A percentile compares a stretch with the other conserved stretches of the same genome.
Conservation (phyloP, 306 rosid genomes). For the Cicer judaicum region DNA sequence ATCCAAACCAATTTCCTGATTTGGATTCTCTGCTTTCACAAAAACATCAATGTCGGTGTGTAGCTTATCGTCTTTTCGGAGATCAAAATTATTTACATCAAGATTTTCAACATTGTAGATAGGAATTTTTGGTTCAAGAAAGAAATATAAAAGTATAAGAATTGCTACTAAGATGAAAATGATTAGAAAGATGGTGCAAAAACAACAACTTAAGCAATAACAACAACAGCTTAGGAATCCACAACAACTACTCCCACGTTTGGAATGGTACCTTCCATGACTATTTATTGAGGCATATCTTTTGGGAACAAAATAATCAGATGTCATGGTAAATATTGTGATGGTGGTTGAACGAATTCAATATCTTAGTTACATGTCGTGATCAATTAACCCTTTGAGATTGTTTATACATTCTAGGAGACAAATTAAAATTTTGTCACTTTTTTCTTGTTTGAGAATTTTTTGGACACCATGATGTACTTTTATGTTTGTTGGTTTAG, state of each 20-base stretch:
- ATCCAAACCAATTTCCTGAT: conserved; percentile 43
- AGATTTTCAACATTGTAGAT: conserved; percentile 45
- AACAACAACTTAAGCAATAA: neutral
- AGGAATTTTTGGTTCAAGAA: conserved; percentile 49
- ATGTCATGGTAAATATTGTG: conserved; percentile 23
- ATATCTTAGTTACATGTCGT: neutral
- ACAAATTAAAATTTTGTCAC: neutral
- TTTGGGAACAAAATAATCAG: conserved; percentile 2
- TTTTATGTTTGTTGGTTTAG: conserved; percentile 9
- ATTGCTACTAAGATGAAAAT: conserved; percentile 8
- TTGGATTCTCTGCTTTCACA: conserved; percentile 58
- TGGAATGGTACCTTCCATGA: neutral
- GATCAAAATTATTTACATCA: conserved; percentile 37
- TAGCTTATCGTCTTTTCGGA: conserved; percentile 32
- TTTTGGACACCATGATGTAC: neutral
- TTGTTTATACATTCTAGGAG: neutral
- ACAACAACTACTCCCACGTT: neutral
- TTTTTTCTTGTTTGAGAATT: neutral
- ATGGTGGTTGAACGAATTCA: neutral
- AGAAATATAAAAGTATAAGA: neutral
- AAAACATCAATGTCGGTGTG: conserved; percentile 30
- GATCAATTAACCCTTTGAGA: conserved; percentile 17
- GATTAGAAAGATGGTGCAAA: conserved; percentile 21
- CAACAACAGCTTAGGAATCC: conserved; percentile 33
- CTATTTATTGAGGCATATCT: conserved; percentile 3